A percentile compares a stretch with the other conserved stretches of the same genome.
Evolutionary conservation across 208 protist genomes (phyloP).

Genomic region (Trypanosomatidae sp.): DNA sequence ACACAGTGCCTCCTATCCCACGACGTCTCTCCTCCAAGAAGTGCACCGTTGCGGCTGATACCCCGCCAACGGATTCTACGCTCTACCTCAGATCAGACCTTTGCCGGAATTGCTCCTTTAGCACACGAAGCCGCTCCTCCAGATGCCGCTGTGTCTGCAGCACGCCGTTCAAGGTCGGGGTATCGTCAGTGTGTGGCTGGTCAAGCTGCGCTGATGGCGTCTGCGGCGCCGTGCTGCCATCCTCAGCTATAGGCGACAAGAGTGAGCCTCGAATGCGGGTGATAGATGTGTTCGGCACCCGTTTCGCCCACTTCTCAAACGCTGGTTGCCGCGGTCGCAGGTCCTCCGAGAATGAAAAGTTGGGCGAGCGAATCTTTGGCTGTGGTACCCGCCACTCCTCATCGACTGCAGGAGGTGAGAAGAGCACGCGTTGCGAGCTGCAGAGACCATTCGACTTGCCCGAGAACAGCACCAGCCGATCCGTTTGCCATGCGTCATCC

Average conservation of each 20-base stretch:
- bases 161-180: constrained; percentile 6
- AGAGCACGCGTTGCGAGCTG: not conserved
- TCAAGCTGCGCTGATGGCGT: not conserved
- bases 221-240: not conserved
- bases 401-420: constrained; percentile 6
- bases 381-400: not conserved
- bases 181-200: not conserved
- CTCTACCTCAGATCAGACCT: not conserved
- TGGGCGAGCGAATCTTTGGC: not conserved
- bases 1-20: not conserved
- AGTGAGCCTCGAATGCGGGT: constrained; percentile 1
- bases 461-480: not conserved
- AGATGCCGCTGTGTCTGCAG: constrained; percentile 19
- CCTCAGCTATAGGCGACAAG: constrained; percentile 14
- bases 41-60: too few species aligned
- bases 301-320: not conserved
- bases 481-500: not conserved
- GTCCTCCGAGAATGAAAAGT: not conserved
- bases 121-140: constrained; percentile 14
- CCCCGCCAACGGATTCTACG: too few species aligned
- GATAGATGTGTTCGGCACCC: not conserved
- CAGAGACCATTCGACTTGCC: not conserved
- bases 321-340: not conserved
- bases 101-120: constrained; percentile 22
- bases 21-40: not conserved